A percentile compares a stretch with the other conserved stretches of the same genome.
Evolutionary conservation across 441 rosid genomes (phyloP).

Genomic region (Gossypium davidsonii): DNA sequence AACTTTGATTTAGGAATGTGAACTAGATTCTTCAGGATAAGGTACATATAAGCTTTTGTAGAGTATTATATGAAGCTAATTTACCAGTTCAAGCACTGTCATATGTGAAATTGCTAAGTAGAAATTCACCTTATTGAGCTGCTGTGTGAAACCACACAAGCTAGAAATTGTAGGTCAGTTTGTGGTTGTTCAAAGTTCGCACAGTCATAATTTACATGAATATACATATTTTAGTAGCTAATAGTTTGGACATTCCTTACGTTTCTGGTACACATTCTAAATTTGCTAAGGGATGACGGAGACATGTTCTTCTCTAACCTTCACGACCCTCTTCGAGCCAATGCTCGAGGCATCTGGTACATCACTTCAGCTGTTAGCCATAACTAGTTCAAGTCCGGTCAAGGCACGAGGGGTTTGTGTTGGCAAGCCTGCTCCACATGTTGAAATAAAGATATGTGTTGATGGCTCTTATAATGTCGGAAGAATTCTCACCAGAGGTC

Average conservation of each 20-base stretch:
- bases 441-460: conserved; percentile 45
- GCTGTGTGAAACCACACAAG: neutral
- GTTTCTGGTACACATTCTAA: neutral
- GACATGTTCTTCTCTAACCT: conserved; percentile 74
- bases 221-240: neutral
- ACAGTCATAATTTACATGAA: neutral
- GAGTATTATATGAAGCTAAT: neutral
- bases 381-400: conserved; percentile 7
- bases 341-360: conserved; percentile 18
- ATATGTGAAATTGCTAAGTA: neutral
- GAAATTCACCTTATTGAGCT: neutral
- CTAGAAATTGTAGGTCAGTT: neutral
- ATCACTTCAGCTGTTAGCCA: conserved; percentile 15
- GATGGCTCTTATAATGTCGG: conserved; percentile 44
- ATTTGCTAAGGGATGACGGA: conserved; percentile 74
- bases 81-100: neutral
- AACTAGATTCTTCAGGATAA: neutral
- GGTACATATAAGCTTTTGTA: neutral
- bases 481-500: conserved; percentile 72
- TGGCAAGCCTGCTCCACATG: conserved; percentile 86
- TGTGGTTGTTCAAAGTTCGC: neutral
- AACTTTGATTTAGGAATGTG: conserved; percentile 2
- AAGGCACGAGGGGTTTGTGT: conserved; percentile 57
- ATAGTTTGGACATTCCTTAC: neutral
- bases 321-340: conserved; percentile 56